A percentile compares a stretch with the other conserved stretches of the same genome.
Conservation (phyloP, 305 asterid species). For the Plantago coronopus region DNA sequence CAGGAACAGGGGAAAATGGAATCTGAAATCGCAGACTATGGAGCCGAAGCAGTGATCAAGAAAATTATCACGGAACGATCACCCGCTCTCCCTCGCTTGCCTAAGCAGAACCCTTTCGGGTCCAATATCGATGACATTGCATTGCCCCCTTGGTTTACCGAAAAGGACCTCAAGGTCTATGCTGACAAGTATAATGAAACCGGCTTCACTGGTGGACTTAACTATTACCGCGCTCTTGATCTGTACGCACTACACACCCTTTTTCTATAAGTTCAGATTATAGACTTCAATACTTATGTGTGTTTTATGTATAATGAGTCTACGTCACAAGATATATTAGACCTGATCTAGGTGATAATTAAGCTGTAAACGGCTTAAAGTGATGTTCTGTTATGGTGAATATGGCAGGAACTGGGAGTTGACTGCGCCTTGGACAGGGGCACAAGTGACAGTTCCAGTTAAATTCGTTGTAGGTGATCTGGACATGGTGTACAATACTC, state of each 20-base stretch:
- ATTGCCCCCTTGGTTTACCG: constrained; percentile 61
- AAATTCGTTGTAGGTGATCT: constrained; percentile 59
- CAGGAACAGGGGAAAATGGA: constrained; percentile 73
- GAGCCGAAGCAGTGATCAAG: constrained; percentile 59
- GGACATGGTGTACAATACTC: constrained; percentile 69
- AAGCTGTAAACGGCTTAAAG: too few relatives aligned
- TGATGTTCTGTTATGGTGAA: background rate
- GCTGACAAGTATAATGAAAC: constrained; percentile 40
- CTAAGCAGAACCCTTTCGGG: constrained; percentile 61
- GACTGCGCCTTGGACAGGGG: constrained; percentile 66
- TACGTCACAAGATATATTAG: background rate
- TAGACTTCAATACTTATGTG: background rate
- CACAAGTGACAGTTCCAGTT: constrained; percentile 58
- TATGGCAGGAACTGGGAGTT: constrained; percentile 71
- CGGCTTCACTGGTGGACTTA: constrained; percentile 85
- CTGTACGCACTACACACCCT: constrained; percentile 34
- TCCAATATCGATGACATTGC: constrained; percentile 20
- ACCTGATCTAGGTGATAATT: too few relatives aligned
- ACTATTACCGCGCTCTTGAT: constrained; percentile 79
- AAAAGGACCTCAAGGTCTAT: constrained; percentile 59
- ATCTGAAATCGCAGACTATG: constrained; percentile 52
- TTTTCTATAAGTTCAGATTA: background rate
- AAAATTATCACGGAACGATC: constrained; percentile 49
- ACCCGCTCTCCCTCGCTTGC: constrained; percentile 64
- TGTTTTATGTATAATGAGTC: background rate